Base-by-base conservation (phyloP, 2,329 filamentous ascomycete species). In the Colletotrichum sp. region DNA sequence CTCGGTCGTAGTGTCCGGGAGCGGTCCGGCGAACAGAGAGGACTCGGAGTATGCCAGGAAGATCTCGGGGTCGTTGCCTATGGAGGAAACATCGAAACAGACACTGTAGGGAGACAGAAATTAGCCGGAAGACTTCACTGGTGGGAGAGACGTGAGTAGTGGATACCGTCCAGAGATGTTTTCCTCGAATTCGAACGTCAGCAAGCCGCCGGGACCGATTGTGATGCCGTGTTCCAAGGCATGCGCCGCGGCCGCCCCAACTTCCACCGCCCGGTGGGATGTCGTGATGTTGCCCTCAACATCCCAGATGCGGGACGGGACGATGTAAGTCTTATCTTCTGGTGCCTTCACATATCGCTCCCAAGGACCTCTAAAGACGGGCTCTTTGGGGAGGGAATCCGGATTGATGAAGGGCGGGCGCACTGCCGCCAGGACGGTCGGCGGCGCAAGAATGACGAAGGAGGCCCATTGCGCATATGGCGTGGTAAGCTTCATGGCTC, bases 141-240 rank as follows among this genome's bases (percentile, higher is more conserved):
- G 39, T 6, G 5, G n/a, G 18, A 48, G 22, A 70, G 52, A 6
- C 52, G 22, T 52, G n/a, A 18, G 56, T 5, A n/a, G 60, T 22
- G 12, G 30, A 52, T 79, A 86, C 85, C 83, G 80, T 64, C 85
- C 85, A 60, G 80, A 82, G 74, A 86, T 85, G 70, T 87, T 86
- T 79, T 87, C 82, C 6, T 76, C 80, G 74, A 87, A 87, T 69
- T 85, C 84, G 61, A 85, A 81, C 8, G 83, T 86, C 71, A 86
- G 77, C 58, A 83, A 77, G 16, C 83, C 83, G 25, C 82, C 81
- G 6, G 79, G 78, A 8, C 79, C 84, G 74, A 83, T 80, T 7
- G 80, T 73, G 25, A 83, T 78, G 18, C 78, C 78, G 22, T 74
- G 68, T 12, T 74, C 74, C 13, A 75, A 77, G 8, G 69, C 39